Evolutionary conservation across 2,329 filamentous ascomycete species (phyloP).

Genomic region (Aspergillus sojae): DNA sequence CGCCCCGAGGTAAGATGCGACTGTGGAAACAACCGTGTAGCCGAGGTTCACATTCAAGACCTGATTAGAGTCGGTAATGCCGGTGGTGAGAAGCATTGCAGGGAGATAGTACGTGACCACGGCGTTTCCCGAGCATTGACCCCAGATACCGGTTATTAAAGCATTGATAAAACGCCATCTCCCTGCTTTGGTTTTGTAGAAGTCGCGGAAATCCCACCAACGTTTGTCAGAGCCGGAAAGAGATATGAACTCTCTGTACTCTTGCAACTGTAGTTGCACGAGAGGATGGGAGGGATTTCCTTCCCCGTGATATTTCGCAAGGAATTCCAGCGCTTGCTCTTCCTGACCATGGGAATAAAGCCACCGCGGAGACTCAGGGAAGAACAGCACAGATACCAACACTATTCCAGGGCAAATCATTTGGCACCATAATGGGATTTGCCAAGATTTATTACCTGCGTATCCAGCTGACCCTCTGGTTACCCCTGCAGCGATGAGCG

Average conservation of each 20-base stretch:
- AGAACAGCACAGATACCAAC: conserved; percentile 38
- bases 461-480: conserved; percentile 50
- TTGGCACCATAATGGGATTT: conserved; percentile 60
- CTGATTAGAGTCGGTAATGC: conserved; percentile 50
- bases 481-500: conserved; percentile 58
- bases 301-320: conserved; percentile 47
- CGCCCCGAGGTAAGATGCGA: conserved; percentile 57
- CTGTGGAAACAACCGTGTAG: conserved; percentile 57
- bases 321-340: conserved; percentile 35
- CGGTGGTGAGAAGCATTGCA: conserved; percentile 56
- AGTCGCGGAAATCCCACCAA: conserved; percentile 28
- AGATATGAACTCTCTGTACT: conserved; percentile 36
- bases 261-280: conserved; percentile 46
- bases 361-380: conserved; percentile 49
- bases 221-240: conserved; percentile 34
- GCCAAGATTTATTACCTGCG: conserved; percentile 56
- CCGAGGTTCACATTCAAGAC: conserved; percentile 59
- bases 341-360: conserved; percentile 22
- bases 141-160: conserved; percentile 13
- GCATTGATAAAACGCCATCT: conserved; percentile 13
- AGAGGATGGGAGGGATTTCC: conserved; percentile 45
- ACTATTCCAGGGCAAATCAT: conserved; percentile 51
- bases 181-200: conserved; percentile 1
- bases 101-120: conserved; percentile 58
- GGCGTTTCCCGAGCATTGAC: conserved; percentile 18